Evolutionary conservation across 768 basidiomycete genomes (phyloP), one percentile per base, ranked within the genome.

Genomic region (Rhodotorula paludigena): DNA sequence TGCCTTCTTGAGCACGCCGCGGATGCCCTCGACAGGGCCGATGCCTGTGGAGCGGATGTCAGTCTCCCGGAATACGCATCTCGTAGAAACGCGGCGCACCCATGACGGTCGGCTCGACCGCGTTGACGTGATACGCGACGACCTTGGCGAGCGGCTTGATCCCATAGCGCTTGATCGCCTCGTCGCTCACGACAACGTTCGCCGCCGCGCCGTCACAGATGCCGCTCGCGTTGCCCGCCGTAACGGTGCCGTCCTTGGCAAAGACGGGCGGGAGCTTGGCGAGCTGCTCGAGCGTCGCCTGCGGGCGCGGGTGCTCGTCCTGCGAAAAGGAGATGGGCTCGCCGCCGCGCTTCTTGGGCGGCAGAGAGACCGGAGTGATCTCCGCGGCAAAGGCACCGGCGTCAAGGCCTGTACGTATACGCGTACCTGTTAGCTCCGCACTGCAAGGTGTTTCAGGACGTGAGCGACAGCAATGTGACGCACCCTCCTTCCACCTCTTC

Each of bases 131-230:
- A 67, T 78, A 80, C n/a, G 71, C 70, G 23, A 80, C 74, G 25
- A 80, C 73, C 63, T 74, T 75, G 21, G 78, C 79, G 51, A 80
- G 68, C 21, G 80, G 80, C 68, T 77, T 78, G 21, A 80, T 72
- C 3, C 76, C 76, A 60, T 76, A 78, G 54, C 73, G 64, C 63
- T 74, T 69, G 48, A 80, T 16, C 48, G 75, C 77, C 25, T 66
- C 68, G 68, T 80, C 79, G 58, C 74, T 75, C 69, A 79, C 79
- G 18, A 80, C 76, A n/a, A 80, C 72, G 52, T 80, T 80, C 18
- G 80, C 79, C 5, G 79, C 80, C 7, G 77, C 80, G 28, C 80
- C 80, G 66, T 80, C 79, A 49, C 78, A 78, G 66, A 80, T 80
- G 3, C 80, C 80, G 35, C 68, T 72, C 21, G 80, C 78, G 60